Base-by-base conservation (phyloP, 371 early-diverging fungal species). In the Zychaea mexicana region DNA sequence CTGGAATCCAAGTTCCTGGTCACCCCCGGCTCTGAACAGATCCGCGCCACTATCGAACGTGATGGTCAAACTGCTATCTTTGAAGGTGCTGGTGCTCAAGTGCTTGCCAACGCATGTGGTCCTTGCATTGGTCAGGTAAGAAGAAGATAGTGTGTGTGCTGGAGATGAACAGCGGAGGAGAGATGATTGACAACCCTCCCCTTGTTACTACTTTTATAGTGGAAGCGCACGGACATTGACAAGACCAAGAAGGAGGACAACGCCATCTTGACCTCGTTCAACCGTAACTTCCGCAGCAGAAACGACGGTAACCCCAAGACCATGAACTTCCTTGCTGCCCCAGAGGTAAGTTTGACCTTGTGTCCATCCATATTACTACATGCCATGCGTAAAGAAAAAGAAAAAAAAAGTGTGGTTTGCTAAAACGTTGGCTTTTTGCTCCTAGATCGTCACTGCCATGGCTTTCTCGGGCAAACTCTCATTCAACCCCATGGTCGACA, bases 1-100 rank as follows among this genome's bases (percentile, higher is more conserved):
- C 82, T 89, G 67, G 92, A 94, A 72, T 79, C 94, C 22, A 78
- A 88, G 57, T 96, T 96, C 78, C 85, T 90, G 69, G 92, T 98
- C 67, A 96, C 97, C 17, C 98, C 98, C 28, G 98, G 98, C 58
- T 95, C 95, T 31, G 98, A 98, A 79, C 97, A 96, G 79, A 92
- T 98, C 70, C 88, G 97, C 53, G 96, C 96, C 27, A 98, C 98
- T 32, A 95, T 96, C 70, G 94, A 90, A 71, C 90, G 96, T 53
- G 98, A 98, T 78, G 97, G 96, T 36, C 90, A 92, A 61, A 86
- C 87, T 31, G 82, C 80, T n/a, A 81, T 88, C n/a, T 89, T 98
- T 62, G 89, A 90, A 68, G 71, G 87, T 42, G 91, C 87, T 27
- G 97, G 96, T 56, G 98, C 91, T 42, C 85, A 85, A 64, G 95